phyloP scores from a whole-genome alignment of 805 yeast genomes.

The Teunomyces kruisii region DNA sequence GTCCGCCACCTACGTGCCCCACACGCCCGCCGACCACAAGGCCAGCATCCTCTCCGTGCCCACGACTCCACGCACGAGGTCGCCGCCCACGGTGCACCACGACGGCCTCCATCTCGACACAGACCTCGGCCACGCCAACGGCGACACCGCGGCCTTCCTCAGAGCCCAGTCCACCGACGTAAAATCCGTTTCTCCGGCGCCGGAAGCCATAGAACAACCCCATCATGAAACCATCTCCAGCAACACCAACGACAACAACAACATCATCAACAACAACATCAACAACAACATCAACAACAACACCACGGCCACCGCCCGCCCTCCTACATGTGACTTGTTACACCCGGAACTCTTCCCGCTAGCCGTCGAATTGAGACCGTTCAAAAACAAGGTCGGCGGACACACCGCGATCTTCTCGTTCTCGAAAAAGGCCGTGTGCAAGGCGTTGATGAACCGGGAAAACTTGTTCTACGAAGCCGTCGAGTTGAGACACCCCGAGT shows the following conservation, averaged over 20 bases:
- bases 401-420: constrained; percentile 96
- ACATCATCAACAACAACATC: background rate
- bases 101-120: too few relatives aligned
- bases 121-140: constrained; percentile 11
- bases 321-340: background rate
- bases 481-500: constrained; percentile 72
- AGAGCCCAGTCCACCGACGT: constrained; percentile 1
- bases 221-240: too few relatives aligned
- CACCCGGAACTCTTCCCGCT: constrained; percentile 51
- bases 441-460: constrained; percentile 87
- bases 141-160: constrained; percentile 30
- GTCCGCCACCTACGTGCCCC: constrained; percentile 72
- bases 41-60: background rate
- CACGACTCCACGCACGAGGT: constrained; percentile 4
- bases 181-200: background rate
- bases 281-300: background rate
- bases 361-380: constrained; percentile 88
- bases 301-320: background rate
- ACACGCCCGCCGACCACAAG: constrained; percentile 41
- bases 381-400: constrained; percentile 94
- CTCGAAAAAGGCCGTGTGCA: constrained; percentile 89
- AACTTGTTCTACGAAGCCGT: constrained; percentile 89
- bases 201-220: background rate
- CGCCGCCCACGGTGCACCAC: constrained; percentile 4
- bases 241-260: background rate